Base-by-base conservation (phyloP, 352 stramenopile genomes). In the Phytophthora vignae region DNA sequence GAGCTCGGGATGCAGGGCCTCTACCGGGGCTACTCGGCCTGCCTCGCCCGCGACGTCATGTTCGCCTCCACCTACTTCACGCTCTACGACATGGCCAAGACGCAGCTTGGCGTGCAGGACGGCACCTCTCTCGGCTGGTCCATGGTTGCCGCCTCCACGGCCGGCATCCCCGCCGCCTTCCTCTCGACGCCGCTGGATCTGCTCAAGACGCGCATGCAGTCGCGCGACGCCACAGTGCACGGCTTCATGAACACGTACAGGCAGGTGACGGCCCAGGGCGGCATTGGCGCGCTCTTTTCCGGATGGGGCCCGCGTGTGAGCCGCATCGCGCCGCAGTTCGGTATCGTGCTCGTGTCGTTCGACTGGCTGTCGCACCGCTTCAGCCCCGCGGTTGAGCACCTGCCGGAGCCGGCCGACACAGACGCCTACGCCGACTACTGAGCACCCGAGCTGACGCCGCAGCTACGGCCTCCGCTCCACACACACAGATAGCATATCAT, bases 181-280 rank as follows among this genome's bases (percentile, higher is more conserved):
- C 59, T 94, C 50, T 91, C 87, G 14, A 94, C 87, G 60, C 87
- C 87, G 14, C 71, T 94, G 56, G 87, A 94, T 71, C 72, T 92
- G 33, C 65, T 93, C 42, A 94, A 94, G 81, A 94, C 87, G 12
- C 84, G 87, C 70, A 93, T 94, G 87, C 87, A 94, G 73, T 88
- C 87, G 52, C 76, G 81, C 17, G 77, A 78, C 40, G 84, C 81
- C 12, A 81, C 77, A 4, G 78, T 77, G 0, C 38, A 71, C 11
- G 75, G 79, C 4, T 86, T 93, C 54, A 49, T 79, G 22, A 74
- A 81, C 31, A 94, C 87, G 10, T 79, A 90, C 57, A 64, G 76
- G 31, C 80, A 84, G 36, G 81, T 93, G 33, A 72, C 82, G 64
- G 73, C 63, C 14, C 77, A 91, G 36, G 85, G 85, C 53, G 87